Evolutionary conservation across 2,329 filamentous ascomycete species (phyloP).

Genomic region (Diaporthe sp.): DNA sequence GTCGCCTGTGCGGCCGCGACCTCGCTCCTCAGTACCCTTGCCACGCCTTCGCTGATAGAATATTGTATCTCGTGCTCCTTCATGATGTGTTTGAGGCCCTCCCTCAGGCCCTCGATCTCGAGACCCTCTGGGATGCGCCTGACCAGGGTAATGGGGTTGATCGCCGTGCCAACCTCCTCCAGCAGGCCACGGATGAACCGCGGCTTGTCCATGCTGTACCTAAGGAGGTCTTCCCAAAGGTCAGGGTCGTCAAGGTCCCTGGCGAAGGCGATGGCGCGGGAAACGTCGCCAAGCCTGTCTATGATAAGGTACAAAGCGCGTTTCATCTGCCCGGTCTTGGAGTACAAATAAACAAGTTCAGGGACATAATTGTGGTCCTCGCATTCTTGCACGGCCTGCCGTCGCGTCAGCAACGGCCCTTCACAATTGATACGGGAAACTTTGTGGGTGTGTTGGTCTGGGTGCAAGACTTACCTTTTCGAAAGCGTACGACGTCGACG

Average conservation of each 20-base stretch:
- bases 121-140: slow-evolving; percentile 92
- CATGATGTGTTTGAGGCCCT: slow-evolving; percentile 91
- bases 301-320: slow-evolving; percentile 93
- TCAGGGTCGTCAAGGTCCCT: slow-evolving; percentile 94
- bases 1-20: slow-evolving; percentile 87
- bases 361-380: slow-evolving; percentile 85
- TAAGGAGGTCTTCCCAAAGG: slow-evolving; percentile 93
- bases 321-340: slow-evolving; percentile 95
- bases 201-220: slow-evolving; percentile 98
- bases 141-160: slow-evolving; percentile 92
- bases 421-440: neutral
- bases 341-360: slow-evolving; percentile 95
- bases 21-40: slow-evolving; percentile 87
- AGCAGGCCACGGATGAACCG: slow-evolving; percentile 92
- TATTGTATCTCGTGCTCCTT: slow-evolving; percentile 96
- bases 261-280: slow-evolving; percentile 92
- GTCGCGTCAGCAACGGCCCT: slow-evolving; percentile 38
- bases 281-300: slow-evolving; percentile 90
- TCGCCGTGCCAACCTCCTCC: slow-evolving; percentile 93
- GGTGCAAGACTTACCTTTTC: slow-evolving; percentile 68
- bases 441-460: neutral
- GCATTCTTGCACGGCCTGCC: slow-evolving; percentile 79
- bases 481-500: slow-evolving; percentile 89
- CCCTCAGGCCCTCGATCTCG: slow-evolving; percentile 89
- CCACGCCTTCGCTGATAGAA: slow-evolving; percentile 91